A percentile compares a stretch with the other conserved stretches of the same genome.
Conservation (phyloP, 768 basidiomycete genomes). For the Xerocomellus dryophilus region DNA sequence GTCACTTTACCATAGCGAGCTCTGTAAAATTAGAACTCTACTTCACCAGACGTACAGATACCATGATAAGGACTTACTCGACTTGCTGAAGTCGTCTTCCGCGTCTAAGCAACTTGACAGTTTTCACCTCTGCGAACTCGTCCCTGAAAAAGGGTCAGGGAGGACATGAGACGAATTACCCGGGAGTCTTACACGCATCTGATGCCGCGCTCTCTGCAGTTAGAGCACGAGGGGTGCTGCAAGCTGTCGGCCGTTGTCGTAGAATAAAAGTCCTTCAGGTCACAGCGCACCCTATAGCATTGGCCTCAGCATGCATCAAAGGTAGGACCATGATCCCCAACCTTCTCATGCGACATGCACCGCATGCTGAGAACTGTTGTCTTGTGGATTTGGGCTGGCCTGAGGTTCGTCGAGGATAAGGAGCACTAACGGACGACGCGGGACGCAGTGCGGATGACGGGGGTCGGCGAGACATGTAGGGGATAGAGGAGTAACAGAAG, state of each 20-base stretch:
- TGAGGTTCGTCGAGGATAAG: conserved; percentile 46
- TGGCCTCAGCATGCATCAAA: neutral
- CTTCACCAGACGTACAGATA: neutral
- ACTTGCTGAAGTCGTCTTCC: conserved; percentile 81
- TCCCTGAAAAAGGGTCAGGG: conserved; percentile 51
- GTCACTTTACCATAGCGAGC: conserved; percentile 75
- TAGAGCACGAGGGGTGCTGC: conserved; percentile 64
- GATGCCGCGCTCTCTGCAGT: conserved; percentile 83
- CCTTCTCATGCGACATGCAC: conserved; percentile 89
- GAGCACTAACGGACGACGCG: conserved; percentile 27
- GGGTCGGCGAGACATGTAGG: conserved; percentile 58
- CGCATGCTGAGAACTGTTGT: conserved; percentile 91
- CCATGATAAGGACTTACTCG: conserved; percentile 53
- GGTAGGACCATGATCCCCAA: conserved; percentile 26
- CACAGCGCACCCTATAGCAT: conserved; percentile 75
- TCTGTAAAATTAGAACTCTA: conserved; percentile 36
- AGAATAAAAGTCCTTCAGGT: conserved; percentile 79
- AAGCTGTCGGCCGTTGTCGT: conserved; percentile 42
- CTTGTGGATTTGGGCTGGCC: conserved; percentile 73
- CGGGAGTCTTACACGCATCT: conserved; percentile 84
- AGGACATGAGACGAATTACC: neutral
- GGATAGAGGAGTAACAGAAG: conserved; percentile 17
- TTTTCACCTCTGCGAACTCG: conserved; percentile 88
- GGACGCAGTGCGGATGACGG: conserved; percentile 36
- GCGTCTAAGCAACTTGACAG: conserved; percentile 78